Conservation (phyloP, 257 asterid species). For the Solanum infundibuliforme region DNA sequence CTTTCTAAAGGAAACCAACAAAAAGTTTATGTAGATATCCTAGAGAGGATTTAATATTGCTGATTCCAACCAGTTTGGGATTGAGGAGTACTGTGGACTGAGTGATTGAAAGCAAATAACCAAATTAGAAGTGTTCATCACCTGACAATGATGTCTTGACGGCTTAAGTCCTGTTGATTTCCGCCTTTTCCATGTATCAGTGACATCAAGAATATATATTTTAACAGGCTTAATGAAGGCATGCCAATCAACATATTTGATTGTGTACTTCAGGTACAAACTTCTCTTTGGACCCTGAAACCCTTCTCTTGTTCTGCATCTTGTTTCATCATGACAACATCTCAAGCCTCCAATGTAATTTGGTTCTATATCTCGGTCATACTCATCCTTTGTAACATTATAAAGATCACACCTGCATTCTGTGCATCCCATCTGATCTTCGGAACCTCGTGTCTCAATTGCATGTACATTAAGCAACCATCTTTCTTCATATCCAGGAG, state of each 20-base stretch:
- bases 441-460: slow-evolving; percentile 73
- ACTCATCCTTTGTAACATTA: slow-evolving; percentile 38
- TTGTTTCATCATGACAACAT: slow-evolving; percentile 61
- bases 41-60: background rate
- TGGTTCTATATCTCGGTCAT: slow-evolving; percentile 14
- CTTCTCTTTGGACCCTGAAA: slow-evolving; percentile 27
- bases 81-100: background rate
- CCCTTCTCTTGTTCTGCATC: slow-evolving; percentile 46
- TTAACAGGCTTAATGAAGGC: slow-evolving; percentile 41
- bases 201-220: slow-evolving; percentile 57
- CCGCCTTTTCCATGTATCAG: slow-evolving; percentile 32
- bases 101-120: background rate
- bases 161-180: slow-evolving; percentile 8
- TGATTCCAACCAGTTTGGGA: background rate
- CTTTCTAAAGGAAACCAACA: background rate
- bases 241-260: slow-evolving; percentile 56
- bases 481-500: slow-evolving; percentile 56
- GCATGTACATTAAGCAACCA: slow-evolving; percentile 80
- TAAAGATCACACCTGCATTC: slow-evolving; percentile 77
- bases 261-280: slow-evolving; percentile 50
- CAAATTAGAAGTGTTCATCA: background rate
- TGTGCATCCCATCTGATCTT: slow-evolving; percentile 58
- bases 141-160: slow-evolving; percentile 26
- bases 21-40: background rate
- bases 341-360: slow-evolving; percentile 54